Conservation (phyloP, 768 basidiomycete genomes). For the Cystoderma amianthinum region DNA sequence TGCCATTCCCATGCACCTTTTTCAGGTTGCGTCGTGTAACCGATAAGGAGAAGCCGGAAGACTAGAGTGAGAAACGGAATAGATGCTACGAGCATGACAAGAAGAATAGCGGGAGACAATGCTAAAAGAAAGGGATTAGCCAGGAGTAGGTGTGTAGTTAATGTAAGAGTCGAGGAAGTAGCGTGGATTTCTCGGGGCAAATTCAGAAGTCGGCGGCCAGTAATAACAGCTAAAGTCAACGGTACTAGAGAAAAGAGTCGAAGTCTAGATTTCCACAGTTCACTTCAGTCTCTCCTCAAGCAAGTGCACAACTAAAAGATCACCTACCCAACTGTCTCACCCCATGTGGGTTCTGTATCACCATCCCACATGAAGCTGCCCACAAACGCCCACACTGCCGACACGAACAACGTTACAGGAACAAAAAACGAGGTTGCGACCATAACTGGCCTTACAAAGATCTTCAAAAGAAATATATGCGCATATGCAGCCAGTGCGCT, state of each 20-base stretch:
- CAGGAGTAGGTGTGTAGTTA: constrained; percentile 66
- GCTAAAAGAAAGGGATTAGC: constrained; percentile 69
- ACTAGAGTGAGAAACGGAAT: constrained; percentile 77
- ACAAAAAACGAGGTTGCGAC: constrained; percentile 70
- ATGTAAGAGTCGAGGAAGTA: constrained; percentile 47
- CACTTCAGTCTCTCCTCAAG: no score
- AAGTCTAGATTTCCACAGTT: no score
- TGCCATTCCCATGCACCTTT: constrained; percentile 29
- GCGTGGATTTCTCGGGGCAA: constrained; percentile 68
- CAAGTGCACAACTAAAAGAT: no score
- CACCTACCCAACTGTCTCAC: constrained; percentile 72
- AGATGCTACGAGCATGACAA: constrained; percentile 57
- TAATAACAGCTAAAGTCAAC: constrained; percentile 58
- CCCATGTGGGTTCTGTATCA: constrained; percentile 62
- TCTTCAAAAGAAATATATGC: constrained; percentile 68
- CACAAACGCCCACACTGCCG: constrained; percentile 74
- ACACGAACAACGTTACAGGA: constrained; percentile 66
- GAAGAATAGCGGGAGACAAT: constrained; percentile 67
- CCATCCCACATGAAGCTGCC: constrained; percentile 66
- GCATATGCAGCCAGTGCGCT: constrained; percentile 68
- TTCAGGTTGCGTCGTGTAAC: constrained; percentile 29
- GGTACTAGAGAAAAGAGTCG: constrained; percentile 77
- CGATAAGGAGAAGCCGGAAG: constrained; percentile 71
- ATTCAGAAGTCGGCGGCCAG: constrained; percentile 63
- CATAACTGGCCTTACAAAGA: constrained; percentile 83